These are phyloP conservation scores for Geotrichum carabidarum DNA, from an alignment of 1,139 yeast species.

Conservation along the genomic window DNA sequence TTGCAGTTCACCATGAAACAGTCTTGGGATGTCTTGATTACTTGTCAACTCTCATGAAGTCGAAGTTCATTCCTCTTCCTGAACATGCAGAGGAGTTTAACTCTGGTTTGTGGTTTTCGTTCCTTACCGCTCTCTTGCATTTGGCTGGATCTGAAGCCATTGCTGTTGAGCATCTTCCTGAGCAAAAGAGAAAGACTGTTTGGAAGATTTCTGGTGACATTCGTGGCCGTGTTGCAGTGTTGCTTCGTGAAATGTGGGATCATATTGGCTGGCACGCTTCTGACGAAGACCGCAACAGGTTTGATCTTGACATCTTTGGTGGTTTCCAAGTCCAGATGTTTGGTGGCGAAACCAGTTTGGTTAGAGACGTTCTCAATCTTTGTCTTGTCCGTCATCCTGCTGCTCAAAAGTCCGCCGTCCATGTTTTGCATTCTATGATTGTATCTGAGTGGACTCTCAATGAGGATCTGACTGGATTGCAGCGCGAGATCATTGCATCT, in stretches of 20 bases:
- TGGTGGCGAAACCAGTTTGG: conserved; percentile 52
- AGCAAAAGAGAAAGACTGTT: conserved; percentile 70
- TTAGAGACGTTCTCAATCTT: conserved; percentile 61
- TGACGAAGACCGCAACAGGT: conserved; percentile 54
- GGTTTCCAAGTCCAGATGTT: conserved; percentile 70
- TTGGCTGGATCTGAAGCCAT: conserved; percentile 44
- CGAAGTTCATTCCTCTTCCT: conserved; percentile 49
- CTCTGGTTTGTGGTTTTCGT: conserved; percentile 50
- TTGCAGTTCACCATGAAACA: conserved; percentile 45
- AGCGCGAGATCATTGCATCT: conserved; percentile 50
- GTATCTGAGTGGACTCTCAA: conserved; percentile 61
- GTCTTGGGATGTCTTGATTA: conserved; percentile 61
- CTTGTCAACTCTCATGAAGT: conserved; percentile 34
- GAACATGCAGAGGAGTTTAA: conserved; percentile 55
- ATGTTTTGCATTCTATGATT: conserved; percentile 65
- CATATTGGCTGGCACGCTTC: conserved; percentile 64
- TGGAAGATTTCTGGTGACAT: conserved; percentile 58
- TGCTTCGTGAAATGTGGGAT: conserved; percentile 66
- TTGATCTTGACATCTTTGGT: conserved; percentile 59
- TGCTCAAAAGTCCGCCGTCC: conserved; percentile 62
- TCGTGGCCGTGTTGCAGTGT: conserved; percentile 53
- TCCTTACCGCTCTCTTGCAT: conserved; percentile 55
- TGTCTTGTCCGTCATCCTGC: conserved; percentile 62
- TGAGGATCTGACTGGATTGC: conserved; percentile 57
- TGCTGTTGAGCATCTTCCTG: conserved; percentile 42